Base-by-base conservation (phyloP, 192 early-diverging fungal species). In the Physocladia obscura region DNA sequence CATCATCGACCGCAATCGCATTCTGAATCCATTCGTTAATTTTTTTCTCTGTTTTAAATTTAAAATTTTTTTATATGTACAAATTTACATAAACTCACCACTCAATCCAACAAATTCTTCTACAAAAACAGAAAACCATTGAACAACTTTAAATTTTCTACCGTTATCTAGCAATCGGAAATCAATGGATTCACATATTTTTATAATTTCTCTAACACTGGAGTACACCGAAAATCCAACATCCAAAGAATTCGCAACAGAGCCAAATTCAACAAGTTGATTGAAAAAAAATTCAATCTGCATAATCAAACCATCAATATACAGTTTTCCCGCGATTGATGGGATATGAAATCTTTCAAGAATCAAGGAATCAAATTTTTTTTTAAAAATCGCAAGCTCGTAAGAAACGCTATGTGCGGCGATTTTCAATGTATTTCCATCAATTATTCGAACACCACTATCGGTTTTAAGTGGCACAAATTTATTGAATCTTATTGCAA, bases 81-180 rank as follows among this genome's bases (percentile, higher is more conserved):
- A 0, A 27, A 21, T 6, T 24, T 22, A 48, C 1, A 21, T 47
- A 48, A 62, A 62, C 30, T 19, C 47, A 74, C 76, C 79, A 15
- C 71, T 71, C 13, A 76, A 19, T 4, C n/a, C 38, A 2, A 79
- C 32, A 75, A 77, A 82, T 50, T 78, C 70, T 29, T 65, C 37
- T 5, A 82, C 32, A 65, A 76, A 76, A 4, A 68, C 56, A n/a
- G 24, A 32, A 62, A 82, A 82, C 81, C 77, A 82, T 13, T 71
- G 31, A 21, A 47, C 26, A 35, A 79, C 49, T 17, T 50, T 35
- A 31, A 77, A 71, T 47, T 49, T 70, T 44, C 40, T 44, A 15
- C 61, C 21, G 3, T 35, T 21, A 2, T 65, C 27, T 17, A 71
- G 57, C 3, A 58, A 68, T 55, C 67, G 48, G 50, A 50, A 78